Percentiles rank a stretch among this genome's conserved stretches.
Evolutionary conservation across 2,329 filamentous ascomycete genomes (phyloP).

Genomic region (Sclerotinia minor): DNA sequence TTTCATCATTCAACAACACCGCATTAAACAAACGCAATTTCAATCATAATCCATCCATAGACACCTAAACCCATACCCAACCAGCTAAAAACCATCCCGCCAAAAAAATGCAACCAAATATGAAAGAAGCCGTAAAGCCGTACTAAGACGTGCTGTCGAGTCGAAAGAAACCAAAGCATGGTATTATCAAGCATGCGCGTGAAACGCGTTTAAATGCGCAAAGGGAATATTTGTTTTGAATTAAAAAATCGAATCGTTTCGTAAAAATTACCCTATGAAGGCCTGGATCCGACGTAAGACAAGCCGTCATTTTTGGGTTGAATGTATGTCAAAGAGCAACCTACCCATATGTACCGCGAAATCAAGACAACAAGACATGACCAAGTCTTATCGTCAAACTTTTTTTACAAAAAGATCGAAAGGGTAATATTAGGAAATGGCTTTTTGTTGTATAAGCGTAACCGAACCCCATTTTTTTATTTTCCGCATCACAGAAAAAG

Average conservation of each 20-base stretch:
- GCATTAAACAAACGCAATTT: conserved; percentile 1
- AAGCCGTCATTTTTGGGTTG: background rate
- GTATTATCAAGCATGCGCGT: conserved; percentile 2
- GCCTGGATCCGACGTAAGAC: background rate
- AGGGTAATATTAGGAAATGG: background rate
- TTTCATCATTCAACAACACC: background rate
- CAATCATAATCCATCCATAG: background rate
- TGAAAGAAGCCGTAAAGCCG: background rate
- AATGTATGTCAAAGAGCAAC: conserved; percentile 9
- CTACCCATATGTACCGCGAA: conserved; percentile 9
- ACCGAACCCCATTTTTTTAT: background rate
- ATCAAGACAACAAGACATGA: conserved; percentile 10
- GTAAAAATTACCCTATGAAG: background rate
- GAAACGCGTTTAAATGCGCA: background rate
- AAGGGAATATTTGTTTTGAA: background rate
- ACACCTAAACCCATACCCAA: conserved; percentile 2
- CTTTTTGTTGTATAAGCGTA: conserved; percentile 1
- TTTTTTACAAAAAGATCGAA: background rate
- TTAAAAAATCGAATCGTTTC: background rate
- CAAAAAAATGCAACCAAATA: background rate
- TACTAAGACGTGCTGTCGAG: background rate
- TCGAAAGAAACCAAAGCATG: conserved; percentile 2
- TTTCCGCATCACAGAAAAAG: background rate
- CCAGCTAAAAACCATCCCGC: background rate
- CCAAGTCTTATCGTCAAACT: background rate